Conservation (phyloP, 1,139 yeast genomes). For the Diutina siamensis region DNA sequence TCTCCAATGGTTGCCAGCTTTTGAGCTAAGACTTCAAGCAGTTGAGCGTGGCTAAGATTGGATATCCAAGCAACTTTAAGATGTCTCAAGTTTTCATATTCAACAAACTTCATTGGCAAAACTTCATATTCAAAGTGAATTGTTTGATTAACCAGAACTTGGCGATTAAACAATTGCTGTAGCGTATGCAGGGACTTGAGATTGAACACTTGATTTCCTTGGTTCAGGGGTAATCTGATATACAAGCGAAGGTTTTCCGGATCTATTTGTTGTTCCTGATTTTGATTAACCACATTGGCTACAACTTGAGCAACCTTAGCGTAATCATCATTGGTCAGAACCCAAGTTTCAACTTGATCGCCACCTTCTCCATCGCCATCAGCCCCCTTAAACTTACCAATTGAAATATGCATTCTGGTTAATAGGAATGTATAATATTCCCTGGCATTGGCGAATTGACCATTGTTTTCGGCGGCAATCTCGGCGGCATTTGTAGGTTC, state of each 20-base stretch:
- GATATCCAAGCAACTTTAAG: conserved; percentile 56
- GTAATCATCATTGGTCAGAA: neutral
- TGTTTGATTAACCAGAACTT: conserved; percentile 33
- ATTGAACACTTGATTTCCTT: conserved; percentile 39
- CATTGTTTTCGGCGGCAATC: conserved; percentile 6
- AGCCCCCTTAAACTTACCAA: conserved; percentile 36
- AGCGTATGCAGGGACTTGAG: conserved; percentile 30
- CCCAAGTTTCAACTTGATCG: neutral
- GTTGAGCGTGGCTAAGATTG: conserved; percentile 51
- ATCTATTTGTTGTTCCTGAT: conserved; percentile 29
- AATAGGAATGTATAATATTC: conserved; percentile 55
- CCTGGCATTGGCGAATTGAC: conserved; percentile 22
- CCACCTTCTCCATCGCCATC: conserved; percentile 13
- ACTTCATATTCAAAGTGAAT: conserved; percentile 61
- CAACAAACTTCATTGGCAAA: conserved; percentile 60
- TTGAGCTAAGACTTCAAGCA: conserved; percentile 60
- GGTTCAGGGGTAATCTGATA: conserved; percentile 33
- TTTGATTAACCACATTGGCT: neutral
- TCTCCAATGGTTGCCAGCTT: conserved; percentile 46
- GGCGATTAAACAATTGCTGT: conserved; percentile 37
- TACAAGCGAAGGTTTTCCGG: conserved; percentile 57
- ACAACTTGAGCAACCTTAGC: neutral
- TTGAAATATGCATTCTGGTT: conserved; percentile 51
- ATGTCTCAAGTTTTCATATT: conserved; percentile 64
- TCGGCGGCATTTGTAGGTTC: conserved; percentile 13